phyloP scores from a whole-genome alignment of 495 filamentous ascomycete species.

The Aspergillus sclerotioniger region DNA sequence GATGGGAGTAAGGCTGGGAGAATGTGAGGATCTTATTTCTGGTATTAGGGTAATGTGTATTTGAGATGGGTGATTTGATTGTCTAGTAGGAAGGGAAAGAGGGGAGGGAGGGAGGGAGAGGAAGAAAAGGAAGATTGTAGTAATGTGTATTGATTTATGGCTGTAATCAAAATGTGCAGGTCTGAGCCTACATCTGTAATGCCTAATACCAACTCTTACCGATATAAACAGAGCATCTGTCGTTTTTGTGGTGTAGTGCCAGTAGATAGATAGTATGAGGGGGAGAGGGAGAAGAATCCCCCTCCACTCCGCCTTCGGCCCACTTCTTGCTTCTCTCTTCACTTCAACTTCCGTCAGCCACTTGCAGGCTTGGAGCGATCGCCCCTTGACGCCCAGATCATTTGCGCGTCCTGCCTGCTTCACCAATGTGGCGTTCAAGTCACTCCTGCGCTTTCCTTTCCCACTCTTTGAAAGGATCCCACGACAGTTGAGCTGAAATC shows the following conservation, averaged over 20 bases:
- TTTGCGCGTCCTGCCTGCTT: conserved; percentile 10
- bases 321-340: conserved; percentile 11
- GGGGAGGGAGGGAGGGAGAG: not conserved
- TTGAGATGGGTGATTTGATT: not conserved
- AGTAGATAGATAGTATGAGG: too few species aligned
- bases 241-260: too few species aligned
- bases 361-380: conserved; percentile 9
- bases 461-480: conserved; percentile 40
- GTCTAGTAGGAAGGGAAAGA: too few species aligned
- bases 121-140: not conserved
- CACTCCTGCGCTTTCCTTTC: conserved; percentile 40
- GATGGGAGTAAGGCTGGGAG: not conserved
- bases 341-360: conserved; percentile 4
- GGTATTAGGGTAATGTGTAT: too few species aligned
- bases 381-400: conserved; percentile 15
- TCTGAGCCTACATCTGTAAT: too few species aligned
- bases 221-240: too few species aligned
- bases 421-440: conserved; percentile 47
- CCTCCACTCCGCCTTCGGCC: conserved; percentile 17
- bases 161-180: too few species aligned
- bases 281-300: not conserved
- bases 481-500: conserved; percentile 27
- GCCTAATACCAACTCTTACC: too few species aligned
- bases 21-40: too few species aligned
- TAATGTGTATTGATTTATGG: too few species aligned